Percentiles rank a stretch among this genome's conserved stretches.
phyloP scores from a whole-genome alignment of 768 basidiomycete genomes.

The Phlebiopsis flavidoalba region DNA sequence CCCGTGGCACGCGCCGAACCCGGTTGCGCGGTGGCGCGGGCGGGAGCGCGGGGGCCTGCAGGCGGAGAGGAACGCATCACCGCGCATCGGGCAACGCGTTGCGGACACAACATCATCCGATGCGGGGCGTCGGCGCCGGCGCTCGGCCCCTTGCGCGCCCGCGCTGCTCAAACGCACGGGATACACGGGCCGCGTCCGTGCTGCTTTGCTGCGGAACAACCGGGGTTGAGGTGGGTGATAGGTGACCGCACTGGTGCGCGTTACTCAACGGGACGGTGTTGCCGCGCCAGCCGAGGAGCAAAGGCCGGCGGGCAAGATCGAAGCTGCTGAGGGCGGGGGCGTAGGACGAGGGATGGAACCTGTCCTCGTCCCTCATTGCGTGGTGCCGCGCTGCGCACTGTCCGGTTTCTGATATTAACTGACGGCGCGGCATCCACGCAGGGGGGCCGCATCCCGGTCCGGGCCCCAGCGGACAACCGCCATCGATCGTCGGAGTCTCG shows the following conservation, averaged over 20 bases:
- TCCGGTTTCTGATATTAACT: background rate
- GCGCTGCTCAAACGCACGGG: conserved; percentile 58
- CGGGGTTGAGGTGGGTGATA: conserved; percentile 32
- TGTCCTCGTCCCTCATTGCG: conserved; percentile 73
- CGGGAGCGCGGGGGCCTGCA: conserved; percentile 68
- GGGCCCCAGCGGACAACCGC: conserved; percentile 45
- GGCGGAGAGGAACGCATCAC: conserved; percentile 67
- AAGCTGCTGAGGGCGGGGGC: conserved; percentile 69
- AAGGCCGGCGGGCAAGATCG: conserved; percentile 77
- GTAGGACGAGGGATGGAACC: conserved; percentile 77
- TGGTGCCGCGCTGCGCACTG: background rate
- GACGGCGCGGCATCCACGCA: conserved; percentile 28
- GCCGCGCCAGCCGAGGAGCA: conserved; percentile 60
- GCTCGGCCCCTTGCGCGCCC: conserved; percentile 63
- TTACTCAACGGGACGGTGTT: conserved; percentile 2
- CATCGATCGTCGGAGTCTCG: too few relatives aligned
- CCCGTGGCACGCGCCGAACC: conserved; percentile 79
- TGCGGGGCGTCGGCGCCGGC: conserved; percentile 72
- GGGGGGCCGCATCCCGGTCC: conserved; percentile 74
- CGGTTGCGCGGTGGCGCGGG: conserved; percentile 9
- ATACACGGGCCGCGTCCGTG: conserved; percentile 63
- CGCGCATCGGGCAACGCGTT: conserved; percentile 58
- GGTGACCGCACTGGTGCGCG: background rate
- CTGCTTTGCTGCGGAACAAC: conserved; percentile 79
- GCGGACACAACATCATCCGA: conserved; percentile 81